Evolutionary conservation across 306 rosid genomes (phyloP), one percentile per base, ranked within the genome.

Genomic region (Corylus americana): DNA sequence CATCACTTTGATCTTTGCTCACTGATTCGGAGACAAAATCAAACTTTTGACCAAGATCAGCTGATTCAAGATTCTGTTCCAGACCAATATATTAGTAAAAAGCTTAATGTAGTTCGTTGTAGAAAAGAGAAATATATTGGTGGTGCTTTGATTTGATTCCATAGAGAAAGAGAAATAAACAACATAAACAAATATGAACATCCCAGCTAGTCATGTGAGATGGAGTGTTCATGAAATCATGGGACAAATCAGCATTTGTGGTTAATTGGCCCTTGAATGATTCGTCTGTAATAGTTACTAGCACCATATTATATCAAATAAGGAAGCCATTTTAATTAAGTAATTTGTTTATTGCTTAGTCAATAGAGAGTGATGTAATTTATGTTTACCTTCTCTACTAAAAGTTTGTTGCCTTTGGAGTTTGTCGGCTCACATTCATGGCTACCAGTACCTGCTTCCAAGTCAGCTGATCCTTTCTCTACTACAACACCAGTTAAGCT

Each of bases 311-410:
- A 64, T 45, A 31, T 35, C 3, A 64, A 35, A 16, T 14, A 35
- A 13, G 22, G 14, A 64, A 64, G 16, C 47, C 70, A 64, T 64
- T 64, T 16, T 16, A 64, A 31, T 64, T 16, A 64, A 66, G 22
- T 35, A 5, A 37, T 16, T 76, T 8, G n/a, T 22, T 51, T 77
- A 31, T 10, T 35, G 44, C 22, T 76, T 10, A 50, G 4, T 76
- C 37, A 0, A 17, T 39, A 16, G 47, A 53, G 44, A 53, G 54
- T 67, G 51, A 64, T 53, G 11, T 8, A 11, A 67, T 45, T 73
- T 27, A 42, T 8, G 44, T 54, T 73, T 61, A 81, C 85, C 88
- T 78, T 58, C 35, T 85, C 77, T 44, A 22, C 51, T 29, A 25
- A 63, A 44, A 42, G 75, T 25, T 81, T 57, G 0, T 67, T 8